phyloP scores from a whole-genome alignment of 768 basidiomycete species.

The Boletus reticulatus region DNA sequence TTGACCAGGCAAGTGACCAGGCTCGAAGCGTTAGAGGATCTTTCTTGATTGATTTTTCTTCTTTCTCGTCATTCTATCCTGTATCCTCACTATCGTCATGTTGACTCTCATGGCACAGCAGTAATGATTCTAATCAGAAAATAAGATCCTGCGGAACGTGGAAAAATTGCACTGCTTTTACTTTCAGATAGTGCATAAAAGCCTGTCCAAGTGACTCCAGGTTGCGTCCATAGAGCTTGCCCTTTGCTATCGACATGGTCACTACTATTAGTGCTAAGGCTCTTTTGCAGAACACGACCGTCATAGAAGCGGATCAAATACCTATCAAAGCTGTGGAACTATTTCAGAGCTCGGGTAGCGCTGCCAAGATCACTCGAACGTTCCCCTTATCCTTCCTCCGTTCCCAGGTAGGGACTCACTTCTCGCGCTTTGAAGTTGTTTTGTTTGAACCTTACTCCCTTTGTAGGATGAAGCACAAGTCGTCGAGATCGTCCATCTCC shows the following conservation, averaged over 20 bases:
- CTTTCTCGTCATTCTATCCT: not conserved
- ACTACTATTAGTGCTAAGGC: not conserved
- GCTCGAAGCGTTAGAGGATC: conserved; percentile 46
- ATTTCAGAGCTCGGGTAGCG: conserved; percentile 8
- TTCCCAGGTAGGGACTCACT: conserved; percentile 1
- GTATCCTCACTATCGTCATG: not conserved
- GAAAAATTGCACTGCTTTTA: not conserved
- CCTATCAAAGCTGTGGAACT: conserved; percentile 19
- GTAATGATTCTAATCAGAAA: not conserved
- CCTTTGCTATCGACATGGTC: not conserved
- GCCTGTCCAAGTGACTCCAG: too few species aligned
- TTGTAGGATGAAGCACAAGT: conserved; percentile 13
- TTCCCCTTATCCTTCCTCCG: conserved; percentile 16
- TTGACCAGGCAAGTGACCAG: conserved; percentile 44
- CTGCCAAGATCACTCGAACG: conserved; percentile 16
- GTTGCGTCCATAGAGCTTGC: too few species aligned
- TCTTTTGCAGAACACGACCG: not conserved
- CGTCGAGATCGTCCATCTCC: conserved; percentile 17
- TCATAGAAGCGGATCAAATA: conserved; percentile 11
- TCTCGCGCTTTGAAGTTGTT: too few species aligned
- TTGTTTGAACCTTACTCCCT: too few species aligned
- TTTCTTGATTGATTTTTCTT: conserved; percentile 17
- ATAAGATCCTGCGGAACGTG: not conserved
- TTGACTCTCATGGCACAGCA: not conserved
- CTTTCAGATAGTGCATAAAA: not conserved